Base-by-base conservation (phyloP, 805 yeast genomes). In the Pichia membranifaciens region DNA sequence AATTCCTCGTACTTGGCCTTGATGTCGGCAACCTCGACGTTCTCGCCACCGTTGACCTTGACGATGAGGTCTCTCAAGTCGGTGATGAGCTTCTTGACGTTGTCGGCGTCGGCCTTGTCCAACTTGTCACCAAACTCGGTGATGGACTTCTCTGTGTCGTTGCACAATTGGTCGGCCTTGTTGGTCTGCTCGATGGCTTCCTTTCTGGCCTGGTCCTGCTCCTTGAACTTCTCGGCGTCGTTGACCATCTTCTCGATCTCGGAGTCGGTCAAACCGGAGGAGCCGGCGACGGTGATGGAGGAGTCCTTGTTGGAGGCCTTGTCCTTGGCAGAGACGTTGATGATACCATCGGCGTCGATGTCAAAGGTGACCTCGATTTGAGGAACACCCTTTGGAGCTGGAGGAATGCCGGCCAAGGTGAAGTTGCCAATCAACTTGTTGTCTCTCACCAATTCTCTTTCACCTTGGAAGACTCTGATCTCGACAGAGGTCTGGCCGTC, bases 381-480 rank as follows among this genome's bases (percentile, higher is more conserved):
- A 57, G 95, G 95, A 58, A 85, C 91, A 76, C 95, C 95, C 82
- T 86, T 86, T 71, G 93, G 90, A 60, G 93, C 93, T 57, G 95
- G 95, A 65, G 95, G 96, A 60, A 89, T 89, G 72, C 96, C 96
- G 55, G 93, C 76, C 63, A 89, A 79, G 53, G 95, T 89, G 75
- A 89, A 89, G 86, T 90, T 89, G 72, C 97, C 97, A 69, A 89
- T 87, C 69, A 90, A 80, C 77, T 90, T 89, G 87, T 89, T 89
- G 79, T 89, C 97, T 76, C 95, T 85, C 64, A 91, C 95, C 66
- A 90, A 82, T 76, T 89, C 96, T 79, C 97, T 87, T 80, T 89
- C 97, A 78, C 97, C 97, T 78, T 89, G 96, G 96, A 87, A 90
- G 52, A 89, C 97, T 76, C 96, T 84, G 74, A 89, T 89, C 77